These are phyloP conservation scores for Xylaria grammica DNA, from an alignment of 495 filamentous ascomycete genomes.

Conservation along the genomic window DNA sequence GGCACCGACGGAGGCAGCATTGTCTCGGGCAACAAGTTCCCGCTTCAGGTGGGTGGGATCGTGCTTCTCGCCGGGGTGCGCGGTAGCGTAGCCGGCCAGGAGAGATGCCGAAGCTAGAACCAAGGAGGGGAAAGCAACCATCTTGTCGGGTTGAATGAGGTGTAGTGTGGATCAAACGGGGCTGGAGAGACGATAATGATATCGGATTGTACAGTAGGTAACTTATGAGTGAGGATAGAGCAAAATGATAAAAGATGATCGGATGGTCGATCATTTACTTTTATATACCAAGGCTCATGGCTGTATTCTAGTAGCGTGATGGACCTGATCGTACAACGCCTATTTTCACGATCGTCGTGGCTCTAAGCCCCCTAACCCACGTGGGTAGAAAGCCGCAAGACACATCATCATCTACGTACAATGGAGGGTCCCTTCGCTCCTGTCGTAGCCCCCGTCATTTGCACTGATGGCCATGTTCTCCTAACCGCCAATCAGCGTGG, in stretches of 20 bases:
- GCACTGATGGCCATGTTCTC: neutral
- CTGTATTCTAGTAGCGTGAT: neutral
- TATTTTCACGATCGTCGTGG: neutral
- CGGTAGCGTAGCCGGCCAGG: slow-evolving; percentile 31
- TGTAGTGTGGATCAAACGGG: neutral
- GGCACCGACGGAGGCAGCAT: slow-evolving; percentile 38
- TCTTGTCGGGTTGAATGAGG: slow-evolving; percentile 19
- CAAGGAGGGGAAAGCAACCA: slow-evolving; percentile 37
- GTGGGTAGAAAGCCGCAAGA: neutral
- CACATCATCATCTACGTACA: slow-evolving; percentile 15
- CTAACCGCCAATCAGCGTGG: slow-evolving; percentile 2
- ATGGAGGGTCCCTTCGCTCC: neutral
- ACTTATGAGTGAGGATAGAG: neutral
- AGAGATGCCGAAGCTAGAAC: slow-evolving; percentile 28
- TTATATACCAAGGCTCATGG: neutral
- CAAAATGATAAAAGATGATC: neutral
- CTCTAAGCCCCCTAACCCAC: neutral
- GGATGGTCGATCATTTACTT: neutral
- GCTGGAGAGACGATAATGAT: neutral
- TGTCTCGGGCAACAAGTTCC: slow-evolving; percentile 40
- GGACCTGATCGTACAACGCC: neutral
- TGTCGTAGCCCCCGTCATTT: neutral
- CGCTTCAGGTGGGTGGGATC: slow-evolving; percentile 39
- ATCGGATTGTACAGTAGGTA: neutral
- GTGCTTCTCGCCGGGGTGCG: slow-evolving; percentile 45